These are phyloP conservation scores for Thielaviopsis cerberus DNA, from an alignment of 2,329 filamentous ascomycete species.

Conservation along the genomic window DNA sequence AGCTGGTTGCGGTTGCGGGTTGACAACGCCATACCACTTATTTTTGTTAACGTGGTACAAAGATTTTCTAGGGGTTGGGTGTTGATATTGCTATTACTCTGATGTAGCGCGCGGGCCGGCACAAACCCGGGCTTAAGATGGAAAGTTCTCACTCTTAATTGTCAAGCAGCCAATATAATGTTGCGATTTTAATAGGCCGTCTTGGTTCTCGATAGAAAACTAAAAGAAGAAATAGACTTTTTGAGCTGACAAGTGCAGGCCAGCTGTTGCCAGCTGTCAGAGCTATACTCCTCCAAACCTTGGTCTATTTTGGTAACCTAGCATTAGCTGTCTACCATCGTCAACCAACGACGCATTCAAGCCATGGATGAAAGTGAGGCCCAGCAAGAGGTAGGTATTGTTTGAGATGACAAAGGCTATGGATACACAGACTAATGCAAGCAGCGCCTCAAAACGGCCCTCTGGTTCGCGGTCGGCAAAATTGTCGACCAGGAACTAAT, in stretches of 20 bases:
- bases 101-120: not conserved
- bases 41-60: not conserved
- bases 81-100: not conserved
- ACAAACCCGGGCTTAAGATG: not conserved
- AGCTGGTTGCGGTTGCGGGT: no score
- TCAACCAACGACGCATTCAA: not conserved
- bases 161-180: not conserved
- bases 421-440: no score
- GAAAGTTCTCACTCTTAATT: not conserved
- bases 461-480: conserved; percentile 70
- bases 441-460: conserved; percentile 63
- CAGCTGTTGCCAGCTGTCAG: no score
- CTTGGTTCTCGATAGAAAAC: no score
- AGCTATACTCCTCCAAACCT: no score
- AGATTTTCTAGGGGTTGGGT: no score
- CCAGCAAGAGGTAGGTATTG: conserved; percentile 7
- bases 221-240: no score
- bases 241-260: no score
- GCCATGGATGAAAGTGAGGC: conserved; percentile 11
- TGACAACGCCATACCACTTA: not conserved
- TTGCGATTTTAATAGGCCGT: no score
- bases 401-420: no score
- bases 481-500: conserved; percentile 70
- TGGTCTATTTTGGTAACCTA: no score
- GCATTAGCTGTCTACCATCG: no score